Evolutionary conservation across 257 asterid species (phyloP).

Genomic region (Capsicum chinense): DNA sequence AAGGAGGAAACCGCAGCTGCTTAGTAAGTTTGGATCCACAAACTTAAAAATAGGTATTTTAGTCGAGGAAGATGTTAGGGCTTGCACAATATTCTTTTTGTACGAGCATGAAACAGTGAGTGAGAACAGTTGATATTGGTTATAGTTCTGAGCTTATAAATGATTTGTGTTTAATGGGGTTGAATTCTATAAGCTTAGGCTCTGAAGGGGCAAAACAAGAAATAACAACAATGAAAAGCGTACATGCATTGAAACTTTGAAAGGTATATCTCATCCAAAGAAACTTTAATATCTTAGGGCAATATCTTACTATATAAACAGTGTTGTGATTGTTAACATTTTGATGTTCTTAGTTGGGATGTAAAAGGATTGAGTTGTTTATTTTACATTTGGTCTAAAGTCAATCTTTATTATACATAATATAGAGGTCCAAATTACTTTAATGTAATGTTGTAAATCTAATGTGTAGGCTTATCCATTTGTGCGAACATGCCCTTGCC

Average conservation of each 20-base stretch:
- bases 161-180: background rate
- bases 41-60: background rate
- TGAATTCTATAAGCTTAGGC: background rate
- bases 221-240: background rate
- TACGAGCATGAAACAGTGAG: background rate
- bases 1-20: slow-evolving; percentile 83
- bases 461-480: too few relatives aligned
- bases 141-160: background rate
- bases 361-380: too few relatives aligned
- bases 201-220: too few relatives aligned
- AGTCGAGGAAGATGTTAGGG: background rate
- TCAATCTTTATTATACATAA: too few relatives aligned
- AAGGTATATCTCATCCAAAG: background rate
- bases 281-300: too few relatives aligned
- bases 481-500: too few relatives aligned
- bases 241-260: background rate
- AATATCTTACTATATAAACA: too few relatives aligned
- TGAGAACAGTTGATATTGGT: background rate
- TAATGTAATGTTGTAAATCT: too few relatives aligned
- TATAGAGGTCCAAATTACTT: too few relatives aligned
- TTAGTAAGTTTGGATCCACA: background rate
- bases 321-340: too few relatives aligned
- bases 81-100: slow-evolving; percentile 10
- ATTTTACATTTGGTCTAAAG: too few relatives aligned
- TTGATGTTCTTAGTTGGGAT: too few relatives aligned